Percentiles rank a stretch among this genome's conserved stretches.
These are phyloP conservation scores for Phragmites australis DNA, from an alignment of 176 grass and related monocot genomes.

Conservation along the genomic window DNA sequence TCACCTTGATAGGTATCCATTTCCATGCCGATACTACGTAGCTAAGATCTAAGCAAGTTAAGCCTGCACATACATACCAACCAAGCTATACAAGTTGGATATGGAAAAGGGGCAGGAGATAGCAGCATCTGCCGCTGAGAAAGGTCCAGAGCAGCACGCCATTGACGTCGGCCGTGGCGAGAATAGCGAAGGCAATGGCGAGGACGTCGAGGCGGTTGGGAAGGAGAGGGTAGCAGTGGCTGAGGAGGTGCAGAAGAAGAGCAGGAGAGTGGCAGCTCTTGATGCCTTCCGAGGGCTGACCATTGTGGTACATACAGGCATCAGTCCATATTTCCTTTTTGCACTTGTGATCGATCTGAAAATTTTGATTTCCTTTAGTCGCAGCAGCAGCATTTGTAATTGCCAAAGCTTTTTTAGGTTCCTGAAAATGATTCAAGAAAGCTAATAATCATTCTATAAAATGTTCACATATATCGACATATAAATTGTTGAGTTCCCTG, in stretches of 20 bases:
- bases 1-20: not conserved
- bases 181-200: not conserved
- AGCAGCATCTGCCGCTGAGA: slow-evolving; percentile 21
- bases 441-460: not conserved
- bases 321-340: not conserved
- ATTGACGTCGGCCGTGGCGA: slow-evolving; percentile 36
- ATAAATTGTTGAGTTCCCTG: slow-evolving; percentile 10
- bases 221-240: slow-evolving; percentile 27
- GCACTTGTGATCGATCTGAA: too few relatives aligned
- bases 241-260: slow-evolving; percentile 29
- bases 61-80: not conserved
- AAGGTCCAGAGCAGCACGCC: slow-evolving; percentile 28
- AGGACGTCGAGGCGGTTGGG: not conserved
- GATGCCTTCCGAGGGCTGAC: slow-evolving; percentile 95
- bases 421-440: not conserved
- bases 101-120: slow-evolving; percentile 53
- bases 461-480: not conserved
- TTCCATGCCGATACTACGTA: not conserved
- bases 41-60: not conserved
- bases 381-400: not conserved
- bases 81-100: not conserved
- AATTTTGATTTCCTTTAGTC: not conserved
- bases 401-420: not conserved
- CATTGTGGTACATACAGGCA: slow-evolving; percentile 54
- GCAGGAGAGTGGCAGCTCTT: slow-evolving; percentile 68